Evolutionary conservation across 179 eudicot species (phyloP).

Genomic region (Beta macrorhiza): DNA sequence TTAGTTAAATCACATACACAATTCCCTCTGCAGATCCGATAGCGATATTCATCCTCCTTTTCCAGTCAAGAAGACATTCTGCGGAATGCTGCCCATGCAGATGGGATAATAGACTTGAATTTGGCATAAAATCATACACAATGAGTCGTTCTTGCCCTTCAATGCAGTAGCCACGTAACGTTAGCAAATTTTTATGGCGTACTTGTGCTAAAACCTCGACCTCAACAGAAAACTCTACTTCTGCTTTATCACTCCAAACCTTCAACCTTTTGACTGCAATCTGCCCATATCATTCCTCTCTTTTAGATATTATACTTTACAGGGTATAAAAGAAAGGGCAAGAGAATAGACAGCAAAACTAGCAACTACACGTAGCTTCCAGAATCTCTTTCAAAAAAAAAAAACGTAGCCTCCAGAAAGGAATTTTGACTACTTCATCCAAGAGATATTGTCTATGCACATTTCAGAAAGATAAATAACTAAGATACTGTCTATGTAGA

Average conservation of each 20-base stretch:
- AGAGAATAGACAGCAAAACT: neutral
- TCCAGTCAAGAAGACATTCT: conserved; percentile 88
- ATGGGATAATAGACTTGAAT: conserved; percentile 83
- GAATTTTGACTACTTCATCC: neutral
- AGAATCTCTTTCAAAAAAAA: too few species aligned
- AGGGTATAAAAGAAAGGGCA: neutral
- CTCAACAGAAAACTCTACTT: conserved; percentile 74
- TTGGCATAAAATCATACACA: conserved; percentile 86
- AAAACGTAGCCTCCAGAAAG: neutral
- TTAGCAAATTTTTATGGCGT: conserved; percentile 79
- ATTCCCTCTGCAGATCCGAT: conserved; percentile 83
- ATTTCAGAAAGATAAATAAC: too few species aligned
- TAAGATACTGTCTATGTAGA: neutral
- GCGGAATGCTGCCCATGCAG: conserved; percentile 85
- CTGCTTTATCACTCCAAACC: conserved; percentile 84
- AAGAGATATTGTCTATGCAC: too few species aligned
- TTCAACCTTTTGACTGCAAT: conserved; percentile 95
- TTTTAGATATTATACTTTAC: neutral
- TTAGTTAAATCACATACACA: conserved; percentile 39
- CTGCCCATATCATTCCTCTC: conserved; percentile 43
- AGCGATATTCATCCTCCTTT: conserved; percentile 78
- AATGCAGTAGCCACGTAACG: conserved; percentile 79
- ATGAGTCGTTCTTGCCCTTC: conserved; percentile 97
- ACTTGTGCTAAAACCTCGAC: conserved; percentile 82
- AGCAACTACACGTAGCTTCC: neutral